phyloP scores from a whole-genome alignment of 352 stramenopile species.

The Achlya hypogyna region DNA sequence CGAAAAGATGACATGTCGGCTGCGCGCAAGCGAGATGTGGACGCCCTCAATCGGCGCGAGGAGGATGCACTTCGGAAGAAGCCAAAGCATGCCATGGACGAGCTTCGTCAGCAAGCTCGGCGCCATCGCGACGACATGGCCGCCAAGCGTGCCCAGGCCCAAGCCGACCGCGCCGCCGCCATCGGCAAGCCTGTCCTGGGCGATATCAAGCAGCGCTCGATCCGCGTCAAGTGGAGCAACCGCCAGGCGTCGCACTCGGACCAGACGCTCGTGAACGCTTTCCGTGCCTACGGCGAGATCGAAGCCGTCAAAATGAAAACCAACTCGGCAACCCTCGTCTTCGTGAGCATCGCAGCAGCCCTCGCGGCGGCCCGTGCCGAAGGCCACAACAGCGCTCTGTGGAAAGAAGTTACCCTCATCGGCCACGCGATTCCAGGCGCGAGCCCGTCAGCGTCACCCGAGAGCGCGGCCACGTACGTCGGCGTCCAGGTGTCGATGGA shows the following conservation, averaged over 20 bases:
- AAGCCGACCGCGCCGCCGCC: not conserved
- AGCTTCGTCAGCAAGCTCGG: not conserved
- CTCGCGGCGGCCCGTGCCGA: constrained; percentile 53
- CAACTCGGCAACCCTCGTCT: constrained; percentile 57
- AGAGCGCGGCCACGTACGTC: not conserved
- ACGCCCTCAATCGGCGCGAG: constrained; percentile 3
- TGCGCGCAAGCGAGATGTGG: constrained; percentile 26
- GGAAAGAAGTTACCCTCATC: constrained; percentile 61
- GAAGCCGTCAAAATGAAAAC: constrained; percentile 60
- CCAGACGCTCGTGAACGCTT: constrained; percentile 46
- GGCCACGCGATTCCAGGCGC: constrained; percentile 30
- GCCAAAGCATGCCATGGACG: constrained; percentile 8
- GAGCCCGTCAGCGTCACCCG: not conserved
- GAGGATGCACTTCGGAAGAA: not conserved
- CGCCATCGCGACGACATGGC: constrained; percentile 1
- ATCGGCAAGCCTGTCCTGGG: not conserved
- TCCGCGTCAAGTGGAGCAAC: constrained; percentile 74
- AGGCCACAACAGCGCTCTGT: constrained; percentile 46
- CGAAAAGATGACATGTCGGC: constrained; percentile 45
- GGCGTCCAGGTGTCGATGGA: constrained; percentile 30
- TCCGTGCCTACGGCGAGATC: constrained; percentile 58
- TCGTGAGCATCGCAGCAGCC: constrained; percentile 35
- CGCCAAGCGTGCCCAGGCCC: not conserved
- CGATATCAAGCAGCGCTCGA: constrained; percentile 45
- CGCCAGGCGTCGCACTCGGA: constrained; percentile 61